These are phyloP conservation scores for Pythium brassicae DNA, from an alignment of 352 stramenopile species.

Conservation along the genomic window DNA sequence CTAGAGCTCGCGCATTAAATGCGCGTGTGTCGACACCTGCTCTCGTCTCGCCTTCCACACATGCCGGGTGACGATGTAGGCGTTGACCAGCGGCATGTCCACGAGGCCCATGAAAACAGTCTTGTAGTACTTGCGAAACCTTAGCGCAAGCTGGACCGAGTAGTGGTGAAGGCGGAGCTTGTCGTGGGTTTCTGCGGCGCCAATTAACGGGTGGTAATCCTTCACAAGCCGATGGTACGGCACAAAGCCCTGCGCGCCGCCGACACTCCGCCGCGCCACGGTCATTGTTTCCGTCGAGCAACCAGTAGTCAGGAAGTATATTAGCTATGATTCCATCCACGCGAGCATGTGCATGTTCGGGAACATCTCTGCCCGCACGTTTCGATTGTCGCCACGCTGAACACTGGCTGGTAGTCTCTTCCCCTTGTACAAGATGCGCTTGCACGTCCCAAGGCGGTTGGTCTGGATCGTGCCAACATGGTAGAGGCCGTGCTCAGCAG, in stretches of 20 bases:
- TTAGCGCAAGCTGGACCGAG: slow-evolving; percentile 11
- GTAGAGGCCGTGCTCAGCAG: neutral
- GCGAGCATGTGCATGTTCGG: neutral
- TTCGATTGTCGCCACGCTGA: neutral
- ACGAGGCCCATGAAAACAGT: slow-evolving; percentile 20
- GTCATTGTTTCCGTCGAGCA: neutral
- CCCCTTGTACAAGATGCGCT: neutral
- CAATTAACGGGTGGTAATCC: too few relatives aligned
- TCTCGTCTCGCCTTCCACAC: slow-evolving; percentile 7
- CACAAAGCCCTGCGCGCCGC: too few relatives aligned
- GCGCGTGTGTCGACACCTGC: neutral
- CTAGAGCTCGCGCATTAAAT: neutral
- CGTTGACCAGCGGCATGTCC: slow-evolving; percentile 22
- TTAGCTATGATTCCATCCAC: neutral
- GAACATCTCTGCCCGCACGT: neutral
- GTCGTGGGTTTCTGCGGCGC: too few relatives aligned
- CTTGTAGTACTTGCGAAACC: slow-evolving; percentile 20
- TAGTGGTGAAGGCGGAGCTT: slow-evolving; percentile 10
- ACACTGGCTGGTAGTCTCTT: neutral
- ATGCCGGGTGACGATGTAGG: slow-evolving; percentile 16
- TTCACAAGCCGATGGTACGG: too few relatives aligned
- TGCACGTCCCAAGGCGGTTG: neutral
- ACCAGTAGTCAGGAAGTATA: neutral
- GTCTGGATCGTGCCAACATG: neutral
- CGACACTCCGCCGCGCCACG: neutral